Conservation (phyloP, 192 early-diverging fungal genomes). For the Gamsiella multidivaricata region DNA sequence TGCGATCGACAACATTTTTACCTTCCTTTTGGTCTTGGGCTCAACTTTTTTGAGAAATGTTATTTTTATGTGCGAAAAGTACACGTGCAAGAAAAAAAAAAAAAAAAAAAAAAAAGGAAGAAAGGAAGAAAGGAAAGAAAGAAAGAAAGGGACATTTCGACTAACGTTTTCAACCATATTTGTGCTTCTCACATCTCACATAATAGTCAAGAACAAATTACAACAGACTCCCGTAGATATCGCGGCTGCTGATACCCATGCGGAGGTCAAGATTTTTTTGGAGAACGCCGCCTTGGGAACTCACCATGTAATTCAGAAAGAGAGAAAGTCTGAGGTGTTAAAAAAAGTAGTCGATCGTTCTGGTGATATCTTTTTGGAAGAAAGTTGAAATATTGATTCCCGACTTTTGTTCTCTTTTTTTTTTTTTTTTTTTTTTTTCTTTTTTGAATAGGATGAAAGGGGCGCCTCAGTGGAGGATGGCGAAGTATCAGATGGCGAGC, state of each 20-base stretch:
- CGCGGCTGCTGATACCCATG: slow-evolving; percentile 16
- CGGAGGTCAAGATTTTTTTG: slow-evolving; percentile 13
- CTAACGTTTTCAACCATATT: too few species aligned
- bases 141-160: too few species aligned
- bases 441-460: not conserved
- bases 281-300: slow-evolving; percentile 5
- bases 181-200: not conserved
- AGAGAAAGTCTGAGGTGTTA: not conserved
- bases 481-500: slow-evolving; percentile 5
- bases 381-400: not conserved
- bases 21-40: too few species aligned
- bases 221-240: slow-evolving; percentile 18
- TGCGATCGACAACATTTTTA: too few species aligned
- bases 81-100: slow-evolving; percentile 13
- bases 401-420: too few species aligned
- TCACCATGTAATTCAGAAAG: not conserved
- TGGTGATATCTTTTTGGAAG: too few species aligned
- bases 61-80: not conserved
- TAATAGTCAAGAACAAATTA: slow-evolving; percentile 24
- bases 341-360: too few species aligned
- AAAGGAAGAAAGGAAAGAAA: too few species aligned
- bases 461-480: not conserved
- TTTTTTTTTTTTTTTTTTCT: not conserved
- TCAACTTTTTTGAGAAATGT: not conserved
- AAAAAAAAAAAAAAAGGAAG: too few species aligned